These are phyloP conservation scores for Ceratocystis colombiana DNA, from an alignment of 2,329 filamentous ascomycete species.

Conservation along the genomic window DNA sequence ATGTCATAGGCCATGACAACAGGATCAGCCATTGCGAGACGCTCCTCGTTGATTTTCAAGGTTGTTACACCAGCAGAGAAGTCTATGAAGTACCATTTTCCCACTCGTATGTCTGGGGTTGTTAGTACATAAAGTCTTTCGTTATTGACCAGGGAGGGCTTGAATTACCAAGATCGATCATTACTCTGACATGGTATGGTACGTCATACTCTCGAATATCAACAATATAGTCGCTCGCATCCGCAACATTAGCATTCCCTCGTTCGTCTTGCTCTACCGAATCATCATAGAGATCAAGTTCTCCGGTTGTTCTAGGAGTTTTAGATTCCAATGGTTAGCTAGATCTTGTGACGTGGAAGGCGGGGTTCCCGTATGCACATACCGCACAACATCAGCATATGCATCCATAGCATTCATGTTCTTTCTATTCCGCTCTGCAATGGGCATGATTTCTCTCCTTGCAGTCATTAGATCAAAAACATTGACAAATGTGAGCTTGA, in stretches of 20 bases:
- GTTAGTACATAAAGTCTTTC: constrained; percentile 28
- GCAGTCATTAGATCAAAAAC: constrained; percentile 79
- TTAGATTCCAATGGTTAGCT: constrained; percentile 26
- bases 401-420: constrained; percentile 95
- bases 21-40: constrained; percentile 81
- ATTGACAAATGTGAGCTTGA: constrained; percentile 80
- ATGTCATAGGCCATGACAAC: constrained; percentile 99
- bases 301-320: constrained; percentile 54
- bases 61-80: constrained; percentile 81
- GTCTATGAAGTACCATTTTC: constrained; percentile 94
- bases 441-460: constrained; percentile 70
- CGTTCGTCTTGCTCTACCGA: constrained; percentile 69
- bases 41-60: constrained; percentile 76
- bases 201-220: constrained; percentile 99
- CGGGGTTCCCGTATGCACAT: constrained; percentile 32
- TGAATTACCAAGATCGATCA: constrained; percentile 71
- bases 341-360: neutral
- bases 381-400: constrained; percentile 92
- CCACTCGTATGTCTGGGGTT: constrained; percentile 72
- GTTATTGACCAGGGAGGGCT: neutral
- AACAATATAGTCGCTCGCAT: constrained; percentile 94
- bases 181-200: constrained; percentile 96
- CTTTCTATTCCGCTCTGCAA: constrained; percentile 94
- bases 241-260: constrained; percentile 62
- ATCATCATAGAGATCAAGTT: constrained; percentile 93